A percentile compares a stretch with the other conserved stretches of the same genome.
Evolutionary conservation across 305 asterid genomes (phyloP).

Genomic region (Stenogyne calaminthoides): DNA sequence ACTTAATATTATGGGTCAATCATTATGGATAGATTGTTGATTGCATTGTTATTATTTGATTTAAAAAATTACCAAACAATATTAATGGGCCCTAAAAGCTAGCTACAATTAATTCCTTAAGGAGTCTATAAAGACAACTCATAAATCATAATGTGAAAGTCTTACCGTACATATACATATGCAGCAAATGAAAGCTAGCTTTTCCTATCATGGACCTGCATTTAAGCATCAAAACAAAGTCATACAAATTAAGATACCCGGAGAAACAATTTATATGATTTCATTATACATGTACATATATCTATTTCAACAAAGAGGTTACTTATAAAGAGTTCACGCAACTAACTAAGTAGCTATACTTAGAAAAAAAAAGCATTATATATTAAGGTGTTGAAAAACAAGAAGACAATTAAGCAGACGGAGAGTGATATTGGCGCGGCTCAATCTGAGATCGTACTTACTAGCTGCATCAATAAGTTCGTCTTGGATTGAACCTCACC

Average conservation of each 20-base stretch:
- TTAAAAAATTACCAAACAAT: too few species aligned
- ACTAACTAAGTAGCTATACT: too few species aligned
- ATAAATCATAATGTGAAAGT: neutral
- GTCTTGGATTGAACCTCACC: conserved; percentile 98
- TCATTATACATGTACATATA: too few species aligned
- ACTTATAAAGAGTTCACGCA: neutral
- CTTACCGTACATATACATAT: neutral
- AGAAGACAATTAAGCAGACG: neutral
- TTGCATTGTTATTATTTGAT: too few species aligned
- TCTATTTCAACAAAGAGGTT: too few species aligned
- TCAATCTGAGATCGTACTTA: conserved; percentile 91
- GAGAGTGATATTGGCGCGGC: conserved; percentile 98
- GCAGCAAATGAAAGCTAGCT: neutral
- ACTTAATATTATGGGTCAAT: too few species aligned
- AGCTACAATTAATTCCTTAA: too few species aligned
- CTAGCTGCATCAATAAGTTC: conserved; percentile 41
- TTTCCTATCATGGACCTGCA: neutral
- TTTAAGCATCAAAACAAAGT: neutral
- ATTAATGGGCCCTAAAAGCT: too few species aligned
- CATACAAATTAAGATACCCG: neutral
- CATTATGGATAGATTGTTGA: too few species aligned
- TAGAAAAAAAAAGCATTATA: neutral
- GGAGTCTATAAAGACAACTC: neutral
- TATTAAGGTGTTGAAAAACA: neutral
- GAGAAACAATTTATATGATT: neutral